Conservation (phyloP, 1,284 basidiomycete genomes). For the Anthracocystis panici-leucophaei region DNA sequence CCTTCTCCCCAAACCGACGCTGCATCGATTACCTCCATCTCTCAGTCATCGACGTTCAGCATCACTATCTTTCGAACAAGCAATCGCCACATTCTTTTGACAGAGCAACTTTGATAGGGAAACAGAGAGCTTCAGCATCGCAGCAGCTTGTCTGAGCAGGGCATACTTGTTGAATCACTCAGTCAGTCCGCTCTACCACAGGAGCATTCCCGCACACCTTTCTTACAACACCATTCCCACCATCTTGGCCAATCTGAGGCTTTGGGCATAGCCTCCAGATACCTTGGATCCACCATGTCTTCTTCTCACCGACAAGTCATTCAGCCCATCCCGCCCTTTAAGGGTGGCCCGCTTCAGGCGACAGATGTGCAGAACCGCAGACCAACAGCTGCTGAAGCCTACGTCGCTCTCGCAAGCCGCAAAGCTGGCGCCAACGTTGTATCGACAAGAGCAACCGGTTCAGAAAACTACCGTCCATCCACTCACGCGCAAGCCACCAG, state of each 20-base stretch:
- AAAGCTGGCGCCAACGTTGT: slow-evolving; percentile 47
- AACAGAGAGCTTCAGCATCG: not conserved
- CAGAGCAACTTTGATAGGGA: not conserved
- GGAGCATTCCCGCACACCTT: too few relatives aligned
- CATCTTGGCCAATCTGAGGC: slow-evolving; percentile 8
- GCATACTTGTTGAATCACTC: not conserved
- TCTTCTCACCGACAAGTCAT: slow-evolving; percentile 40
- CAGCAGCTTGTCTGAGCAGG: not conserved
- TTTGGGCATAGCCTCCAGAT: slow-evolving; percentile 24
- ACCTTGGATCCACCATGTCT: slow-evolving; percentile 31
- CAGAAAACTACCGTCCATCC: slow-evolving; percentile 42
- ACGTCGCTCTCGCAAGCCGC: slow-evolving; percentile 43
- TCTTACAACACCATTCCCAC: too few relatives aligned
- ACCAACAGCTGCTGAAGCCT: slow-evolving; percentile 43
- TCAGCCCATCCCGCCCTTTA: slow-evolving; percentile 54
- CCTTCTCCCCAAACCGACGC: not conserved
- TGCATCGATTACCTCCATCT: not conserved
- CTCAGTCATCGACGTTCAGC: slow-evolving; percentile 6
- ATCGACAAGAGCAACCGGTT: slow-evolving; percentile 36
- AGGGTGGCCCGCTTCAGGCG: slow-evolving; percentile 42
- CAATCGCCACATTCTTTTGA: slow-evolving; percentile 18
- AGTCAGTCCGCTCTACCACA: too few relatives aligned
- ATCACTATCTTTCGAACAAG: not conserved
- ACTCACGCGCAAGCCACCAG: slow-evolving; percentile 25
- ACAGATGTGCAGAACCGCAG: slow-evolving; percentile 46